Base-by-base conservation (phyloP, 768 basidiomycete species). In the Kwoniella sp. region DNA sequence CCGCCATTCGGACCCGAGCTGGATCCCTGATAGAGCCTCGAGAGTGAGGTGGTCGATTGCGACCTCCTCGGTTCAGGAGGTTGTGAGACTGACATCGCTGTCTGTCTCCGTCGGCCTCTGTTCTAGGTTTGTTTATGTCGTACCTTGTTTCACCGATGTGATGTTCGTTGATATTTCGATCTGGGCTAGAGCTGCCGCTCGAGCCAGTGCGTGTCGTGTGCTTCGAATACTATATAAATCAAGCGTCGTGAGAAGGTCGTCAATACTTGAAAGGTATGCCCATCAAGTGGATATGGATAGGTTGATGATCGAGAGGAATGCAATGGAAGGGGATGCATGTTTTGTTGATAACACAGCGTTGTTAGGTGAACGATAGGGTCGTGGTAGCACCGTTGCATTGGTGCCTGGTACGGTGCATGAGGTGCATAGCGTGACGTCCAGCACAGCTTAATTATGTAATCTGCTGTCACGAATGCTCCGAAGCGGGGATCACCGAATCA, bases 1-100 rank as follows among this genome's bases (percentile, higher is more conserved):
- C 9, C 41, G 28, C 41, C 53, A 83, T 90, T 74, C 84, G 92
- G 47, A 90, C 92, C 82, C 88, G 93, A 74, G 90, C 41, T 58
- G 13, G 55, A 70, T 26, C 65, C 74, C 60, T 76, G 51, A 63
- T 81, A 81, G 31, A 78, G 71, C 45, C 70, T 69, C 5, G 78
- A 69, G 17, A 81, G 66, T 12, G 77, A 79, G 17, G 76, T 81
- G 3, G 78, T 69, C 13, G 74, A 75, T 62, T 80, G 76, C 13
- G 75, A 72, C 25, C 79, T 71, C 22, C 61, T 58, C 4, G 78
- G 70, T 55, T 69, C 70, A 29, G 70, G 67, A 34, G 70, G 63
- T 63, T 60, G 69, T 26, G 60, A 68, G 13, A 20, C 23, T 37
- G 48, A 17, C 26, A 50, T 61, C 28, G 11, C 15, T 17, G 31